Evolutionary conservation across 768 basidiomycete genomes (phyloP), one percentile per base, ranked within the genome.

Genomic region (Leccinum longicurvipes): DNA sequence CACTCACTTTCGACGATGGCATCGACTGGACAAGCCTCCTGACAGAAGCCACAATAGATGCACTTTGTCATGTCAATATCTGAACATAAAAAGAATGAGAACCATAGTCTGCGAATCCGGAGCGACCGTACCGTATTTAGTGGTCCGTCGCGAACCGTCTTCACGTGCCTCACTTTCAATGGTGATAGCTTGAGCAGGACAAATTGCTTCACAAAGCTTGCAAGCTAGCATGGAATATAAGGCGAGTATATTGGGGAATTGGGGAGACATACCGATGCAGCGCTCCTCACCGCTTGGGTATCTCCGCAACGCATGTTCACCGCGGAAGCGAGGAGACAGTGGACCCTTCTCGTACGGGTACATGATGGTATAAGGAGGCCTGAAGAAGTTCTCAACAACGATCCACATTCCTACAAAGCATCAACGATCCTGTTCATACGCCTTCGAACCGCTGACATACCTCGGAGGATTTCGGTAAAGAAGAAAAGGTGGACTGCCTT

Each of bases 61-160:
- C 97, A 98, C 80, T 95, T 98, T 57, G 97, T 99, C 97, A 99
- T 99, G 73, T 99, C 97, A 66, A 98, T 94, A 75, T 98, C 93
- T 95, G 61, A 27, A 51, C 50, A 47, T 42, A 6, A 41, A 41
- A 19, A 28, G 25, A 10, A 39, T 53, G 49, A 56, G 29, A 28
- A 23, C 9, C 27, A n/a, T 25, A 3, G 39, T 29, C 9, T 11
- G 32, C 15, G 41, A 56, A 39, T 46, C 29, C 5, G 24, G 54
- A 56, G 24, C 36, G 36, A 52, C 24, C 82, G 51, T 53, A 89
- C 93, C 97, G 66, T 98, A 99, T 86, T 93, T 91, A 28, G 97
- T 98, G 55, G 97, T 99, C 76, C 93, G 83, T 69, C 97, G 83
- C 52, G 93, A 95, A 44, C 97, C 97, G 70, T 99, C 97, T 73